Base-by-base conservation (phyloP, 1,284 basidiomycete species). In the Cronartium quercuum region DNA sequence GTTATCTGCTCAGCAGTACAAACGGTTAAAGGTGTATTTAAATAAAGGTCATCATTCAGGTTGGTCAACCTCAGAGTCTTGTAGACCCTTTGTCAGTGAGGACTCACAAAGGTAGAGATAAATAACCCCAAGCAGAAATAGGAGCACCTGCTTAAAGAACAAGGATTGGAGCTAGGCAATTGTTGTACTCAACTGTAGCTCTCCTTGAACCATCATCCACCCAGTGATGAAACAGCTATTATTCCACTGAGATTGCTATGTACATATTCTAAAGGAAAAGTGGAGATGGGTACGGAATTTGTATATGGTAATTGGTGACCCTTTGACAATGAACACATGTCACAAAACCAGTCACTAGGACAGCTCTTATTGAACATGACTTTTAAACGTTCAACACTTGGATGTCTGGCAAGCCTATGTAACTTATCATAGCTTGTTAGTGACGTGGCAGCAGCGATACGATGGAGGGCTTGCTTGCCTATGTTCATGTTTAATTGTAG, bases 221-320 rank as follows among this genome's bases (percentile, higher is more conserved):
- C 21, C 6, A 71, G 37, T n/a, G 69, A 65, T 9, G 60, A 21
- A 24, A 61, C 58, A 15, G 62, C 21, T 6, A 73, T 73, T 42
- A 57, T 73, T 7, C 69, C 69, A 38, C 69, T 73, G 6, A 65
- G 51, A 18, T 73, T 61, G 42, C 47, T 65, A 35, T 38, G 51
- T 1, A 73, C 7, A 15, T 34, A 60, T 38, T 73, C 34, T 2
- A 73, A 38, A 2, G 63, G 51, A 3, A 18, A 21, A 1, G 34
- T 57, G 13, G 63, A 61, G 1, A 40, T 37, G n/a, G 70, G 70
- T 2, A 73, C 18, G 13, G n/a, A 29, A 0, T 9, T 3, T 2
- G 41, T 37, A 41, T 51, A 71, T 6, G 69, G 69, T 24, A 71
- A 24, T 4, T 29, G 13, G 10, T 44, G 24, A 21, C 41, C 61